Evolutionary conservation across 2,329 filamentous ascomycete species (phyloP).

Genomic region (Ophiostoma himal-ulmi): DNA sequence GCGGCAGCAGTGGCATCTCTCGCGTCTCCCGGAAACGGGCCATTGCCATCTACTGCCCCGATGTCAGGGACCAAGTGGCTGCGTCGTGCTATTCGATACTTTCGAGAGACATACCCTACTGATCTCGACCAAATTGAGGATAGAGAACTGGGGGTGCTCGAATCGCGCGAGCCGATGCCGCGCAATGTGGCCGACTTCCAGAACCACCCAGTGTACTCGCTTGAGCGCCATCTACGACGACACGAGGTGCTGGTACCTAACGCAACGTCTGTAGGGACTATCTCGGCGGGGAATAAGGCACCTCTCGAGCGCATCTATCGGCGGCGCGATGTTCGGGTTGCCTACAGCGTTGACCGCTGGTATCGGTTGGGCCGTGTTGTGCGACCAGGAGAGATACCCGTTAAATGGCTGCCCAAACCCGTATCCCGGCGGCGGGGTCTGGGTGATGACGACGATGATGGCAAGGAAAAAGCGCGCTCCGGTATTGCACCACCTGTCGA

Average conservation of each 20-base stretch:
- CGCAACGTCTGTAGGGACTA: constrained; percentile 66
- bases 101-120: constrained; percentile 35
- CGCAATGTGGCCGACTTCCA: constrained; percentile 83
- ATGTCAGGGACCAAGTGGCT: constrained; percentile 43
- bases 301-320: constrained; percentile 74
- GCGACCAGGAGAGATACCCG: constrained; percentile 69
- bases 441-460: constrained; percentile 28
- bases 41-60: neutral
- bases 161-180: constrained; percentile 76
- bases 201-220: constrained; percentile 72
- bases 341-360: constrained; percentile 81
- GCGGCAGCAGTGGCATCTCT: neutral
- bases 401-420: constrained; percentile 62
- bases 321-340: constrained; percentile 70
- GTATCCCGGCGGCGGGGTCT: constrained; percentile 28
- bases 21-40: neutral
- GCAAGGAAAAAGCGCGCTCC: neutral
- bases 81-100: constrained; percentile 46
- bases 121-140: constrained; percentile 82
- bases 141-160: constrained; percentile 63
- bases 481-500: constrained; percentile 2
- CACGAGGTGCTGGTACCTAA: constrained; percentile 76
- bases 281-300: constrained; percentile 56
- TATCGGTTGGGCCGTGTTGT: constrained; percentile 80
- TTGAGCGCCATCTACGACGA: constrained; percentile 76